Base-by-base conservation (phyloP, 2,329 filamentous ascomycete genomes). In the Lojkania enalia region DNA sequence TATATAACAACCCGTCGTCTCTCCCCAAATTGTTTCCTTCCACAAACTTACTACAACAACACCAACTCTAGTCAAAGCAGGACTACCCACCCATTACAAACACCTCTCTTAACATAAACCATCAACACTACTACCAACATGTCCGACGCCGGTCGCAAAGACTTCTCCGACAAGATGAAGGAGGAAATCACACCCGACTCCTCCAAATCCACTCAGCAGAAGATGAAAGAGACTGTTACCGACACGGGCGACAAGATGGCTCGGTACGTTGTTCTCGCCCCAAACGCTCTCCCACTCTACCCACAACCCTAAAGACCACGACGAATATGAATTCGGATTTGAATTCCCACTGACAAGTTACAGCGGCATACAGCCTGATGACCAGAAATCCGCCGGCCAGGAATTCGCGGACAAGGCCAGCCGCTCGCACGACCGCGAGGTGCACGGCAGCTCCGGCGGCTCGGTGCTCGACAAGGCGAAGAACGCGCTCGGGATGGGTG, bases 111-210 rank as follows among this genome's bases (percentile, higher is more conserved):
- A 53, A 58, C 51, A 59, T 52, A 25, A 48, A 54, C 51, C 49
- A 57, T 51, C 44, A 60, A 64, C 38, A 14, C 53, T 54, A 46
- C 44, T 50, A 64, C 59, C 69, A 80, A 57, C 66, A 83, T 83
- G 80, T 80, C 82, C 76, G 82, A 84, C 71, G 42, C 69, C 58
- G 76, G 74, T 63, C 81, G 82, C 79, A 84, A 85, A 72, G 80
- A 82, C 70, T 77, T 82, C 69, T 61, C 68, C 56, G 63, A 73
- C 71, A 78, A 83, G 78, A 70, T 75, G 51, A 69, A 72, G 63
- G 80, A 84, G 76, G 72, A 76, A 59, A 52, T 81, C 45, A 81
- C 75, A 58, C 82, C 82, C 47, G 76, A 84, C 67, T 75, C 74
- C 63, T 68, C 76, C 70, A 85, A 85, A 74, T 83, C 81, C 51